Base-by-base conservation (phyloP, 1,284 basidiomycete genomes). In the Jaminaea rosea region DNA sequence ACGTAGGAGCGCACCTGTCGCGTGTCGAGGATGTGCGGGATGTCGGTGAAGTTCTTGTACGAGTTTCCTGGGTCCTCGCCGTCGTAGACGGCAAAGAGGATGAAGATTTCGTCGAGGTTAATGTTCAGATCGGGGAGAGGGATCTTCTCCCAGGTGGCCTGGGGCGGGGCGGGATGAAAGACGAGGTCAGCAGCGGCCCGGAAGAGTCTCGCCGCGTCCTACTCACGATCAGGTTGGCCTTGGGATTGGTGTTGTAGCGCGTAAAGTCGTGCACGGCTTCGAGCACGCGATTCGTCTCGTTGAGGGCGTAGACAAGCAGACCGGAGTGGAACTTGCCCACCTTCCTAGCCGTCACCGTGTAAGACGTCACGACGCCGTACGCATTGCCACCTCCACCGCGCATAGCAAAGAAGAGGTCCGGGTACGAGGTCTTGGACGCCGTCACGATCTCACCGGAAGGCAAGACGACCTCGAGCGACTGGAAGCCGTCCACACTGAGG, bases 321-420 rank as follows among this genome's bases (percentile, higher is more conserved):
- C 52, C 52, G 37, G 36, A 37, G 24, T 26, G 44, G 39, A 45
- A 29, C 10, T 4, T 51, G 26, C 52, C 52, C 23, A 41, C 41
- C 13, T 15, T 50, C 17, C 17, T 3, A 0, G 53, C 54, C 15
- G 21, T 36, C 1, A 59, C 46, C 13, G 47, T 29, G 53, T 65
- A 65, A 0, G 19, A 26, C 1, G 61, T 61, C n/a, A 65, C 63
- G 10, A 65, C 36, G n/a, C 63, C 63, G 41, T 58, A 59, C 10
- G 54, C 21, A 21, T 58, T 60, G 3, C 63, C 63, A 1, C 61
- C 59, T n/a, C n/a, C n/a, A 9, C 62, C 62, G 27, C 64, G 63
- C 44, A 65, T 54, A 1, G 57, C 56, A 5, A 52, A 42, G 2
- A 65, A 37, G n/a, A 63, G 48, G 5, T 31, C 9, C 1, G 51